Evolutionary conservation across 495 filamentous ascomycete genomes (phyloP).

Genomic region (Darksidea phi): DNA sequence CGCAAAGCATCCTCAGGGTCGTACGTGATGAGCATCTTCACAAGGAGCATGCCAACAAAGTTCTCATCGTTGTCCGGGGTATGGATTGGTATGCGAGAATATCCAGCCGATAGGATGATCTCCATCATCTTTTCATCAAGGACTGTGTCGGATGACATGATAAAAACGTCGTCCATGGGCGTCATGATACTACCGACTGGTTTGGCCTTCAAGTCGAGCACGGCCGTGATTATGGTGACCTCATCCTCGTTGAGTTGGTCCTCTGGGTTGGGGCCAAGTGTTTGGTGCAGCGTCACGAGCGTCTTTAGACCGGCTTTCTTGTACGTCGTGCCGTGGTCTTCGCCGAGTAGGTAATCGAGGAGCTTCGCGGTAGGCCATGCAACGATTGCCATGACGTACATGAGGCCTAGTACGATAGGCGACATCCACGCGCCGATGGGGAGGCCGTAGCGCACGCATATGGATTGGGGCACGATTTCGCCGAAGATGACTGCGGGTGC

Average conservation of each 20-base stretch:
- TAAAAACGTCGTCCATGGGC: slow-evolving; percentile 95
- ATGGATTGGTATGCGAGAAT: slow-evolving; percentile 93
- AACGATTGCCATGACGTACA: slow-evolving; percentile 85
- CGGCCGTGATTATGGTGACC: slow-evolving; percentile 96
- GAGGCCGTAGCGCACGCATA: slow-evolving; percentile 94
- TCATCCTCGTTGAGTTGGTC: slow-evolving; percentile 95
- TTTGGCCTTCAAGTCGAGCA: slow-evolving; percentile 95
- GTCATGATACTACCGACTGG: slow-evolving; percentile 95
- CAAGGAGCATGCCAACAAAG: slow-evolving; percentile 94
- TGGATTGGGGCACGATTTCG: slow-evolving; percentile 90
- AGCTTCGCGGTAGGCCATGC: slow-evolving; percentile 90
- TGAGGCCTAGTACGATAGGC: slow-evolving; percentile 79
- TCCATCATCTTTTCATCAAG: slow-evolving; percentile 93
- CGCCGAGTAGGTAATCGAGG: slow-evolving; percentile 80
- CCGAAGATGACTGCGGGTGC: slow-evolving; percentile 83
- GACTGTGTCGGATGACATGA: slow-evolving; percentile 86
- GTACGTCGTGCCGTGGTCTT: slow-evolving; percentile 92
- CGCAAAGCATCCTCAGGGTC: slow-evolving; percentile 86
- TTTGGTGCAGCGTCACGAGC: slow-evolving; percentile 89
- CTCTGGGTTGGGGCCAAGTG: slow-evolving; percentile 72
- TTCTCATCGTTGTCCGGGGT: slow-evolving; percentile 78
- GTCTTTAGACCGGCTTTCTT: slow-evolving; percentile 92
- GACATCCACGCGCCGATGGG: slow-evolving; percentile 96
- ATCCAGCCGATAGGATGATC: slow-evolving; percentile 83
- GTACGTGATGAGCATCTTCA: slow-evolving; percentile 98